Evolutionary conservation across 768 basidiomycete genomes (phyloP).

Genomic region (Gelatoporia subvermispora): DNA sequence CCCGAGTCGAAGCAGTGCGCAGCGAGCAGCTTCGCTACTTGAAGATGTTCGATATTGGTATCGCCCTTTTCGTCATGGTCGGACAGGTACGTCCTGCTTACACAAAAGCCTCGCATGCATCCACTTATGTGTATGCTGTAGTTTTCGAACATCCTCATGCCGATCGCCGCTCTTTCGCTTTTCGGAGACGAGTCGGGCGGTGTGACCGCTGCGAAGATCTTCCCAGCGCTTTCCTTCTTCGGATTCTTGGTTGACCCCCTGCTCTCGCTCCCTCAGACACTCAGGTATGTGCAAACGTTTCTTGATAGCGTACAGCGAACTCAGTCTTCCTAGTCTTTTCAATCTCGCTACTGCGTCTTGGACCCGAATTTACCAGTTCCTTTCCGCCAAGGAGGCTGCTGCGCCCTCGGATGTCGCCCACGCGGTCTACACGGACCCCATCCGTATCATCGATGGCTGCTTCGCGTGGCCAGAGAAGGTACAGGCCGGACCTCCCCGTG

Average conservation of each 20-base stretch:
- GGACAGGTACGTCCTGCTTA: neutral
- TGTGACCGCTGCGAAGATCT: conserved; percentile 18
- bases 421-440: conserved; percentile 6
- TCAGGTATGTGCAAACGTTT: conserved; percentile 15
- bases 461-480: conserved; percentile 3
- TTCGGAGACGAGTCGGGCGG: conserved; percentile 26
- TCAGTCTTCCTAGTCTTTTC: conserved; percentile 14
- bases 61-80: neutral
- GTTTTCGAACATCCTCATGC: conserved; percentile 26
- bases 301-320: neutral
- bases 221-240: conserved; percentile 28
- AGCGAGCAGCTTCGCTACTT: conserved; percentile 1
- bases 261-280: conserved; percentile 24
- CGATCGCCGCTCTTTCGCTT: conserved; percentile 27
- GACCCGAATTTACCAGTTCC: conserved; percentile 24
- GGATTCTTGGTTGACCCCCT: conserved; percentile 28
- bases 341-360: conserved; percentile 23
- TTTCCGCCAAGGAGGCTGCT: conserved; percentile 20
- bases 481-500: neutral
- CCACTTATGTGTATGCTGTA: neutral
- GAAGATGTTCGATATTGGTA: conserved; percentile 1
- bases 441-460: conserved; percentile 21
- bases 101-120: too few relatives aligned
- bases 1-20: neutral
- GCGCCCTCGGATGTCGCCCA: too few relatives aligned